Evolutionary conservation across 805 yeast species (phyloP).

Genomic region (Zygoascus ofunaensis): DNA sequence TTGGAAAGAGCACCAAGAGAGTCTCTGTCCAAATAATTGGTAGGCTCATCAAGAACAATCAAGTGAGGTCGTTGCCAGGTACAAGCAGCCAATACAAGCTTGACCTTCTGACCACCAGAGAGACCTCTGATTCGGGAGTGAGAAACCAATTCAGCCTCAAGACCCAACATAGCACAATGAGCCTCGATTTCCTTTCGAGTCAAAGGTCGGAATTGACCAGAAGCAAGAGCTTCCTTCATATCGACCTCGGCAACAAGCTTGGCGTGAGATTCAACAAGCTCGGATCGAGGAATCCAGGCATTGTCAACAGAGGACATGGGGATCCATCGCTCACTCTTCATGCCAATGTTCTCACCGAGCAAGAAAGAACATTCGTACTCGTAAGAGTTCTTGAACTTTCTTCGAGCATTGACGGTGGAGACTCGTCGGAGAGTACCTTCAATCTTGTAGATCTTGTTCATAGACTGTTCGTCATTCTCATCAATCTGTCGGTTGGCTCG

Average conservation of each 20-base stretch:
- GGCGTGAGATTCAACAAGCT: constrained; percentile 91
- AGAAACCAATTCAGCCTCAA: constrained; percentile 97
- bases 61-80: constrained; percentile 99
- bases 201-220: constrained; percentile 99
- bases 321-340: constrained; percentile 99
- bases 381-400: constrained; percentile 99
- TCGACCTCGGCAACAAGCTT: constrained; percentile 99
- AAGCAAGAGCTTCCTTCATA: constrained; percentile 99
- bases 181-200: constrained; percentile 99
- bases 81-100: constrained; percentile 99
- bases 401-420: constrained; percentile 86
- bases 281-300: constrained; percentile 99
- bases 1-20: constrained; percentile 98
- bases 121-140: constrained; percentile 99
- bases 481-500: constrained; percentile 98
- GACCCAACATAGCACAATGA: constrained; percentile 97
- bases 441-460: constrained; percentile 98
- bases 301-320: constrained; percentile 99
- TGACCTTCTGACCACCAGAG: constrained; percentile 99
- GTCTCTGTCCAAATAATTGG: constrained; percentile 98
- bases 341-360: constrained; percentile 97
- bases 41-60: constrained; percentile 99
- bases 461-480: constrained; percentile 93
- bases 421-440: constrained; percentile 99
- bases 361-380: constrained; percentile 98